Base-by-base conservation (phyloP, 345 rosid species). In the Schrenkiella parvula region DNA sequence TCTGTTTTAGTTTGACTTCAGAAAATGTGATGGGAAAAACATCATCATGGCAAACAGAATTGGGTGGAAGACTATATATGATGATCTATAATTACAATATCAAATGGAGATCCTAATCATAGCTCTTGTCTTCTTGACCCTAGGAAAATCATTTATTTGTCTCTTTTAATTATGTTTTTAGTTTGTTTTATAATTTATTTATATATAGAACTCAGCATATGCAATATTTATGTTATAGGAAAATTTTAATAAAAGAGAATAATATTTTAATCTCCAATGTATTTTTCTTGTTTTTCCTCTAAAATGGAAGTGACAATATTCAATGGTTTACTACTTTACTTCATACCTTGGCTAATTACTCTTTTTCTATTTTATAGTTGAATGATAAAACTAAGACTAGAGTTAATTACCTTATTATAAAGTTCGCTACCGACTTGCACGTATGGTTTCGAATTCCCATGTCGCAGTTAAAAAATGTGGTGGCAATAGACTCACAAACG, bases 71-170 rank as follows among this genome's bases (percentile, higher is more conserved):
- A 59, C 68, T 67, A 68, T 32, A 17, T 29, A 50, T 61, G 31
- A 39, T 68, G 34, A 61, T 61, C 14, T 23, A 74, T 75, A 13
- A 58, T 74, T 61, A 61, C 64, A 28, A 52, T 52, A 52, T 37
- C 74, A 68, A 54, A 52, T 25, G 74, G 64, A 32, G 25, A 61
- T 61, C 58, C 34, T 68, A 75, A 68, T 68, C 70, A 75, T 75
- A 53, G 34, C 22, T 61, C 13, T 74, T 66, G 68, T 59, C 78
- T 21, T 59, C 69, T 68, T 68, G 57, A 53, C 70, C 70, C 58
- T 75, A 42, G 17, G 13, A 15, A 60, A 23, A 51, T 68, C 8
- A 18, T 68, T 61, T 32, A 1, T 68, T 52, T 75, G 48, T 74
- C 47, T 66, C 72, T 57, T 74, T 51, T 32, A 39, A 59, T 68